Conservation (phyloP, 192 early-diverging fungal genomes). For the Spizellomyces sp. region DNA sequence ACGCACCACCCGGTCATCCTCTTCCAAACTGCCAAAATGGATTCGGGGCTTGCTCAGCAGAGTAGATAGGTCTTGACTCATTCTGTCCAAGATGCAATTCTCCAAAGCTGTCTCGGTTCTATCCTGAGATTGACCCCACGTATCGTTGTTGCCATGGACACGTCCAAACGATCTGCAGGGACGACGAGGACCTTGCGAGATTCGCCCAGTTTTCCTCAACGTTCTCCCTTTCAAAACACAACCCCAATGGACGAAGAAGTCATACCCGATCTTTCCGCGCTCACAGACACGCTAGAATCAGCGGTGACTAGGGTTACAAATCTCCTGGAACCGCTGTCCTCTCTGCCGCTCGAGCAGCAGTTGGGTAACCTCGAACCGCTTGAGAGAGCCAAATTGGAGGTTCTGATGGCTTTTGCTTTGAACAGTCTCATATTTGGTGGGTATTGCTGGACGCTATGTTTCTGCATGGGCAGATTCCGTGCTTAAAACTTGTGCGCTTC, state of each 20-base stretch:
- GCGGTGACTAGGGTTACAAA: neutral
- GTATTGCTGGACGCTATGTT: constrained; percentile 1
- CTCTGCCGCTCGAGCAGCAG: constrained; percentile 22
- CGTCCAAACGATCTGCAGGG: neutral
- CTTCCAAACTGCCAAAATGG: constrained; percentile 66
- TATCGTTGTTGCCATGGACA: neutral
- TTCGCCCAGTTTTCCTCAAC: neutral
- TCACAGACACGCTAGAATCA: neutral
- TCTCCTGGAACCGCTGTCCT: constrained; percentile 18
- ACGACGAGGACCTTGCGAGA: neutral
- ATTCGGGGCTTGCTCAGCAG: constrained; percentile 50
- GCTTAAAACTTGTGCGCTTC: too few species aligned
- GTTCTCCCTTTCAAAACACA: neutral
- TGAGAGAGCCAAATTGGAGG: constrained; percentile 28
- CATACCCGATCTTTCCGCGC: neutral
- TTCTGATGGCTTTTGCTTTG: constrained; percentile 24
- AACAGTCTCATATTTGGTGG: constrained; percentile 29
- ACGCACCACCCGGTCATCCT: constrained; percentile 51
- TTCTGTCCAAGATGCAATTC: neutral
- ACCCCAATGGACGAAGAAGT: neutral
- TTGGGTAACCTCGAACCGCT: constrained; percentile 6
- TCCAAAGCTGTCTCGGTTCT: neutral
- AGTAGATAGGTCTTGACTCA: neutral
- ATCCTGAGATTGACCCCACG: neutral
- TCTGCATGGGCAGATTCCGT: neutral